Percentiles rank a stretch among this genome's conserved stretches.
phyloP scores from a whole-genome alignment of 2,329 filamentous ascomycete species.

The Colletotrichum eleusines region DNA sequence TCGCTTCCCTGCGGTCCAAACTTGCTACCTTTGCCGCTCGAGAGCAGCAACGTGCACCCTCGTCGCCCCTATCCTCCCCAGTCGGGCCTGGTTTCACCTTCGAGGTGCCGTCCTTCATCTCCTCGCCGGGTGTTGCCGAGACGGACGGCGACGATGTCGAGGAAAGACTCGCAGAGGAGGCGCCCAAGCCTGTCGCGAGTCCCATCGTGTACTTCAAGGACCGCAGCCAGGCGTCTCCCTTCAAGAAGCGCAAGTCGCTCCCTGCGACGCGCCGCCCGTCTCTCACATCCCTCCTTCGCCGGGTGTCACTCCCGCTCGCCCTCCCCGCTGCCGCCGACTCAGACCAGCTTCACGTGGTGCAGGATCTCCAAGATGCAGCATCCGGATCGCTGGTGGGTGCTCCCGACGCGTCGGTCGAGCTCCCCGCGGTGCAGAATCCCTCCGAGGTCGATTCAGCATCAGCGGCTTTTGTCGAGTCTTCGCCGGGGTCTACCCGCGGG shows the following conservation, averaged over 20 bases:
- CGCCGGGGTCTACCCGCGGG: neutral
- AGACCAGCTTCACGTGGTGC: constrained; percentile 28
- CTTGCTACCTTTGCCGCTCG: neutral
- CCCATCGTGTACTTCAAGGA: constrained; percentile 33
- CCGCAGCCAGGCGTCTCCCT: constrained; percentile 27
- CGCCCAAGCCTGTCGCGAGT: constrained; percentile 3
- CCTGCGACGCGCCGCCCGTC: constrained; percentile 10
- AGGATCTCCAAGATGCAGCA: constrained; percentile 35
- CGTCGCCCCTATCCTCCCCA: constrained; percentile 24
- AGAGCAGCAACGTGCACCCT: neutral
- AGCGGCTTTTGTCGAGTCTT: constrained; percentile 2
- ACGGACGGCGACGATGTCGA: neutral
- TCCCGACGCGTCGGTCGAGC: constrained; percentile 35
- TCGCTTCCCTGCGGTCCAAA: constrained; percentile 13
- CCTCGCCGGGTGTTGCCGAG: constrained; percentile 6
- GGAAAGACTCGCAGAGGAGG: neutral
- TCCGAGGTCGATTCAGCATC: constrained; percentile 31
- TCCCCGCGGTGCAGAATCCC: constrained; percentile 35
- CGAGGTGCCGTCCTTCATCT: constrained; percentile 25
- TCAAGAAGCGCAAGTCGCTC: constrained; percentile 34
- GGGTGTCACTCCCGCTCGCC: constrained; percentile 27
- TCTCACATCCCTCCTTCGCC: constrained; percentile 25
- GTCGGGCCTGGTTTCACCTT: constrained; percentile 32
- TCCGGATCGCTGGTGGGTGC: constrained; percentile 31
- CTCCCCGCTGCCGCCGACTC: constrained; percentile 17